Conservation (phyloP, 202 grass and related monocot species). For the Panicum hallii region DNA sequence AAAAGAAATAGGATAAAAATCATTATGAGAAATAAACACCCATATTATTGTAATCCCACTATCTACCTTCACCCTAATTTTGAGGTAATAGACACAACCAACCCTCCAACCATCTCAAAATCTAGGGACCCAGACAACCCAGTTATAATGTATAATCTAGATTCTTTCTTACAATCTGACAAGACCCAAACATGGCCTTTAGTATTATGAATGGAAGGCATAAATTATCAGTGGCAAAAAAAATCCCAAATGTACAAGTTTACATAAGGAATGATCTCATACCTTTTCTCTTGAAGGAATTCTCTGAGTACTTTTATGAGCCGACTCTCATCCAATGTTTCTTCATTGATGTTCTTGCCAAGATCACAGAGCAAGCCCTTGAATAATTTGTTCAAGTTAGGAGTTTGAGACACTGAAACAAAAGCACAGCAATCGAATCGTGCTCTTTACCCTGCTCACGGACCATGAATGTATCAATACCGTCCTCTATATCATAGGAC, state of each 20-base stretch:
- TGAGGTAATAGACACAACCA: too few relatives aligned
- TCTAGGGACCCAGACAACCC: too few relatives aligned
- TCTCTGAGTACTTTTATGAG: neutral
- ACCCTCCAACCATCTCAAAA: too few relatives aligned
- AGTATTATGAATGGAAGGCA: too few relatives aligned
- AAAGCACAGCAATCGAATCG: neutral
- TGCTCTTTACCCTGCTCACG: neutral
- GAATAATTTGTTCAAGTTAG: neutral
- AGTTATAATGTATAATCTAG: too few relatives aligned
- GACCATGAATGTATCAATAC: neutral
- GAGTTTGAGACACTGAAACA: neutral
- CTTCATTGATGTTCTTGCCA: neutral
- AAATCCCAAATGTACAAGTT: neutral
- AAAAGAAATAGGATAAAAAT: too few relatives aligned
- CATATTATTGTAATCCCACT: too few relatives aligned
- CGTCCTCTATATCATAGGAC: neutral
- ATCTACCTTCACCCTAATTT: too few relatives aligned
- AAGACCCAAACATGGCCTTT: too few relatives aligned
- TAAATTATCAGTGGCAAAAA: neutral
- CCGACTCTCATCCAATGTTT: neutral
- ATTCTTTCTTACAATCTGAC: too few relatives aligned
- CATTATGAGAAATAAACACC: too few relatives aligned
- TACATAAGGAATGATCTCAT: neutral
- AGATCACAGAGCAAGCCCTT: neutral
- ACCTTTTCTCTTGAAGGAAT: neutral